Evolutionary conservation across 352 stramenopile species (phyloP).

Genomic region (Aphanomyces invadans): DNA sequence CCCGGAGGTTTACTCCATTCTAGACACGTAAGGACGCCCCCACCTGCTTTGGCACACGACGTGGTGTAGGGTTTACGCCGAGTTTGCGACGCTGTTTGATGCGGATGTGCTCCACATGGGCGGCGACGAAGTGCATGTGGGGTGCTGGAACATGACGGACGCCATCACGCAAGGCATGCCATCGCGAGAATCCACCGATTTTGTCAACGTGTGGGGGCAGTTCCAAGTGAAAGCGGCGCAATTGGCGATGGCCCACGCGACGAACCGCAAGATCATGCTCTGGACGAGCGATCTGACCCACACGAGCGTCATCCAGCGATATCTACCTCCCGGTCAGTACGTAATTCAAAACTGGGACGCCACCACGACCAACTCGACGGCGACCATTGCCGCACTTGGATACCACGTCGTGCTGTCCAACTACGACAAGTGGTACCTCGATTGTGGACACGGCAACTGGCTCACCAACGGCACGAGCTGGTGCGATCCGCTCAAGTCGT

Average conservation of each 20-base stretch:
- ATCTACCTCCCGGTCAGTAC: conserved; percentile 6
- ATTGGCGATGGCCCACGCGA: not conserved
- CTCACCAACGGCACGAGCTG: conserved; percentile 24
- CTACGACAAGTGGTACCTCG: conserved; percentile 21
- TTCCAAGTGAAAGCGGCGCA: conserved; percentile 12
- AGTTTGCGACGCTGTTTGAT: conserved; percentile 22
- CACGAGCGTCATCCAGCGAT: not conserved
- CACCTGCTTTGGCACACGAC: no score
- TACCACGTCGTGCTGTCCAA: conserved; percentile 18
- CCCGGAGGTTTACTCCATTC: conserved; percentile 16
- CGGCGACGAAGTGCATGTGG: conserved; percentile 26
- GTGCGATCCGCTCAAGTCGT: conserved; percentile 23
- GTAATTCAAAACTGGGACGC: conserved; percentile 22
- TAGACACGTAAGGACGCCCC: no score
- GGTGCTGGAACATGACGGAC: conserved; percentile 24
- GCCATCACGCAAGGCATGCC: conserved; percentile 10
- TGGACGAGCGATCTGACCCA: conserved; percentile 24
- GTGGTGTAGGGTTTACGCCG: conserved; percentile 22
- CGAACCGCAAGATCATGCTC: conserved; percentile 20
- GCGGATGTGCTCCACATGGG: conserved; percentile 27
- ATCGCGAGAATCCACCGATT: not conserved
- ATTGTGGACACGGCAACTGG: conserved; percentile 22
- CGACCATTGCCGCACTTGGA: not conserved
- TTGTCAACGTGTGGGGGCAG: conserved; percentile 14
- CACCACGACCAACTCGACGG: not conserved